These are phyloP conservation scores for Aspergillus sp. DNA, from an alignment of 2,329 filamentous ascomycete species.

Conservation along the genomic window DNA sequence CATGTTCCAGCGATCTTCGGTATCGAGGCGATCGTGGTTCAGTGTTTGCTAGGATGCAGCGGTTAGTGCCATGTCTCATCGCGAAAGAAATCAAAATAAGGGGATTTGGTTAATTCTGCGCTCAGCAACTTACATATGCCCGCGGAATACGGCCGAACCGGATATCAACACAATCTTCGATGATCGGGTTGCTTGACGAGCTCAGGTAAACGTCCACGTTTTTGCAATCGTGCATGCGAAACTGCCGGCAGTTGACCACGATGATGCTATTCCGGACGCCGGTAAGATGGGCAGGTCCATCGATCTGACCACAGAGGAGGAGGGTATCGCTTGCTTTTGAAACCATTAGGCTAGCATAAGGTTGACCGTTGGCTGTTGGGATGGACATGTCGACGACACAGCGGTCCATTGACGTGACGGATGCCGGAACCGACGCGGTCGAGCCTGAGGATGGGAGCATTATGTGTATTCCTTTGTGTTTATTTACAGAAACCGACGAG, in stretches of 20 bases:
- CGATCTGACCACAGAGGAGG: constrained; percentile 74
- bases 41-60: constrained; percentile 24
- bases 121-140: constrained; percentile 60
- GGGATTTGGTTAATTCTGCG: not conserved
- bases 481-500: constrained; percentile 62
- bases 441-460: constrained; percentile 71
- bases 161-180: constrained; percentile 80
- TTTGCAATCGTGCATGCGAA: constrained; percentile 84
- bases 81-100: not conserved
- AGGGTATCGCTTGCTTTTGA: constrained; percentile 70
- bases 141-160: constrained; percentile 75
- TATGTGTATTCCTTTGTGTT: constrained; percentile 70
- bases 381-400: constrained; percentile 81
- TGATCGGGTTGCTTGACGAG: constrained; percentile 82
- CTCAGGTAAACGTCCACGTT: constrained; percentile 82
- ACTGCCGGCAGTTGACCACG: constrained; percentile 79
- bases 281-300: constrained; percentile 82
- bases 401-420: constrained; percentile 65
- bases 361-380: constrained; percentile 55
- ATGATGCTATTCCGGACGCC: constrained; percentile 70
- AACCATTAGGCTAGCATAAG: constrained; percentile 70
- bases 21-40: constrained; percentile 30
- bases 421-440: constrained; percentile 70
- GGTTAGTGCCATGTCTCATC: not conserved
- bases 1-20: constrained; percentile 75